Base-by-base conservation (phyloP, 495 filamentous ascomycete species). In the Bryoglossum gracile region DNA sequence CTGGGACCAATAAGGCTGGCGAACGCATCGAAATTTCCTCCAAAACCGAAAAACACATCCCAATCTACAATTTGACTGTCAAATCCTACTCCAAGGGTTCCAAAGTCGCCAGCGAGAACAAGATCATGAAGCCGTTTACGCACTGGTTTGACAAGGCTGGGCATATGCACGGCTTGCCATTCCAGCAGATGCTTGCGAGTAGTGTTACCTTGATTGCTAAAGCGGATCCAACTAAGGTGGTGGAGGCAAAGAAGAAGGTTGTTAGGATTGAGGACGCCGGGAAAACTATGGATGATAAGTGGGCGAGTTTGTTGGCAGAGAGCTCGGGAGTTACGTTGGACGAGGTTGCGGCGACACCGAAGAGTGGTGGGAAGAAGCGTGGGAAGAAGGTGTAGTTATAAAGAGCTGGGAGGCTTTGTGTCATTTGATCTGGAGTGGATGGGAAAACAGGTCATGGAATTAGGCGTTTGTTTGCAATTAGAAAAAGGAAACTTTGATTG, bases 111-210 rank as follows among this genome's bases (percentile, higher is more conserved):
- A 25, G 32, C 21, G 32, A 23, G n/a, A 39, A 75, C 8, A 71
- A 79, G 46, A 62, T 88, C 35, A 70, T 76, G 50, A 72, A 81
- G 4, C 75, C 85, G 3, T 97, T 95, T 63, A 84, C 82, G 16
- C 74, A 74, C 21, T 98, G 89, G 89, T 97, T 95, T 65, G 83
- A 90, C 49, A 71, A 69, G 3, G 77, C 86, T 30, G 91, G 92
- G 4, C 76, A 75, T 40, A 94, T 98, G 58, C 78, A 94, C 41
- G 76, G 83, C 3, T 77, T 81, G 53, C 90, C 89, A 8, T 89
- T 95, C 60, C 88, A 92, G 66, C 73, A 76, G 48, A 84, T 88
- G 80, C 65, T 95, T 22, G 85, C 86, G 22, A 73, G 68, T 18
- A 73, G 78, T 56, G 71, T 95, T 43, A 76, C 81, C 23, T 60